Conservation (phyloP, 495 filamentous ascomycete genomes). For the Pyrenula massariospora region DNA sequence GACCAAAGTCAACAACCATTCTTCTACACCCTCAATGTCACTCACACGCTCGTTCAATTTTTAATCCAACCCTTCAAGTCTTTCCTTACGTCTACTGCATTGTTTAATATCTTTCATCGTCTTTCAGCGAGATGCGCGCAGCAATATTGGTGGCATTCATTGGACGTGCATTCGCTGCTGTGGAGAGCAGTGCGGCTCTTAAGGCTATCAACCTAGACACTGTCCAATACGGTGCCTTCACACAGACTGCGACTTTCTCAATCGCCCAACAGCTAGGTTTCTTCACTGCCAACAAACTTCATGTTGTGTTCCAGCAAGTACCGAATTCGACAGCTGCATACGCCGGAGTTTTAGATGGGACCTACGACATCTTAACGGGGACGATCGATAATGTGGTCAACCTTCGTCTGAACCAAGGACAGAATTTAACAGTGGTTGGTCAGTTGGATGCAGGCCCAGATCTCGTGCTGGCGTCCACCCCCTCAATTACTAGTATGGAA, state of each 20-base stretch:
- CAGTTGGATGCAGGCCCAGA: conserved; percentile 16
- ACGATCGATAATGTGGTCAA: conserved; percentile 12
- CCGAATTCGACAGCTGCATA: conserved; percentile 16
- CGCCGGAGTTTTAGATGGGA: conserved; percentile 11
- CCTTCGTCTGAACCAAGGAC: conserved; percentile 13
- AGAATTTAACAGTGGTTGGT: conserved; percentile 13
- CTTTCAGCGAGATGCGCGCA: not conserved
- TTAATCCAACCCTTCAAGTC: too few species aligned
- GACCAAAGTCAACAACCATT: not conserved
- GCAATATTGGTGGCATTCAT: not conserved
- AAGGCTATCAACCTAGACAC: not conserved
- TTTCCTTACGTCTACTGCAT: too few species aligned
- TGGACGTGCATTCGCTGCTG: not conserved
- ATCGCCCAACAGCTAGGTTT: conserved; percentile 17
- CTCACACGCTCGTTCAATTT: too few species aligned
- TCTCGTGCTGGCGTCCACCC: conserved; percentile 11
- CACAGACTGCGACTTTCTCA: conserved; percentile 16
- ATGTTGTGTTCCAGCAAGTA: conserved; percentile 15
- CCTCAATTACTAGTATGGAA: conserved; percentile 12
- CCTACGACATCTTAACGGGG: conserved; percentile 15
- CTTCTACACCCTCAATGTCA: too few species aligned
- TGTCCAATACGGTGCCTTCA: conserved; percentile 6
- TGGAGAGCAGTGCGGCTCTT: not conserved
- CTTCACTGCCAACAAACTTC: conserved; percentile 13
- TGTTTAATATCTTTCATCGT: not conserved